Conservation (phyloP, 2,329 filamentous ascomycete genomes). For the Xenoacremonium recifei region DNA sequence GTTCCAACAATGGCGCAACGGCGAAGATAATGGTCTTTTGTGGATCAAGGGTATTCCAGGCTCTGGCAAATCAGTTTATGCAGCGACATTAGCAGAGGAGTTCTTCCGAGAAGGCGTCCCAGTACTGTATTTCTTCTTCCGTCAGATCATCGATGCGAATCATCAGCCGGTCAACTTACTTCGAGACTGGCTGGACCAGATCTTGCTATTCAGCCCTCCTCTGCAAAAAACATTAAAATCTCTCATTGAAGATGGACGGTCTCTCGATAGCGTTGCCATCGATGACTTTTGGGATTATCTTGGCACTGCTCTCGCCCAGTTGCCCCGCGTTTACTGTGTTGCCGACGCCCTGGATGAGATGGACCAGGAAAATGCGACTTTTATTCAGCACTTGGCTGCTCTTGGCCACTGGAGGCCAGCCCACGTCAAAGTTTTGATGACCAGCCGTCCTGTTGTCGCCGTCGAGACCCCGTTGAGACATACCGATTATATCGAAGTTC, state of each 20-base stretch:
- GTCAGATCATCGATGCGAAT: slow-evolving; percentile 36
- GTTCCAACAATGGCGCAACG: slow-evolving; percentile 6
- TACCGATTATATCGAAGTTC: slow-evolving; percentile 25
- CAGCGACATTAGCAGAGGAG: slow-evolving; percentile 23
- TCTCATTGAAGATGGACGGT: slow-evolving; percentile 1
- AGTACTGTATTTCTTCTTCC: slow-evolving; percentile 39
- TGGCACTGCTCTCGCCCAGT: background rate
- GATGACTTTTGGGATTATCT: slow-evolving; percentile 4
- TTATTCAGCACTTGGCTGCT: slow-evolving; percentile 30
- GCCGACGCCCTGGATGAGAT: slow-evolving; percentile 47
- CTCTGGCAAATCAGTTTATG: slow-evolving; percentile 36
- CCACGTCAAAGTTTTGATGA: slow-evolving; percentile 40
- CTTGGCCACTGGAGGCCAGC: slow-evolving; percentile 30
- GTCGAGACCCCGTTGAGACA: slow-evolving; percentile 29
- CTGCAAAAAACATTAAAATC: slow-evolving; percentile 25
- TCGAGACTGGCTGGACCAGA: slow-evolving; percentile 34
- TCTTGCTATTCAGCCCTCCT: slow-evolving; percentile 28
- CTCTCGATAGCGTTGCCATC: slow-evolving; percentile 1
- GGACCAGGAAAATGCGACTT: slow-evolving; percentile 30
- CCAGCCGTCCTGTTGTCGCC: slow-evolving; percentile 35
- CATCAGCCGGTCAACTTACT: slow-evolving; percentile 27
- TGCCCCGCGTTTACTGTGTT: slow-evolving; percentile 34
- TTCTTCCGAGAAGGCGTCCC: slow-evolving; percentile 10
- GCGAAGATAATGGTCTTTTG: slow-evolving; percentile 3
- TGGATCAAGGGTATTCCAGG: slow-evolving; percentile 32